Evolutionary conservation across 2,329 filamentous ascomycete species (phyloP), one percentile per base, ranked within the genome.

Genomic region (Sphaerulina vaccinii): DNA sequence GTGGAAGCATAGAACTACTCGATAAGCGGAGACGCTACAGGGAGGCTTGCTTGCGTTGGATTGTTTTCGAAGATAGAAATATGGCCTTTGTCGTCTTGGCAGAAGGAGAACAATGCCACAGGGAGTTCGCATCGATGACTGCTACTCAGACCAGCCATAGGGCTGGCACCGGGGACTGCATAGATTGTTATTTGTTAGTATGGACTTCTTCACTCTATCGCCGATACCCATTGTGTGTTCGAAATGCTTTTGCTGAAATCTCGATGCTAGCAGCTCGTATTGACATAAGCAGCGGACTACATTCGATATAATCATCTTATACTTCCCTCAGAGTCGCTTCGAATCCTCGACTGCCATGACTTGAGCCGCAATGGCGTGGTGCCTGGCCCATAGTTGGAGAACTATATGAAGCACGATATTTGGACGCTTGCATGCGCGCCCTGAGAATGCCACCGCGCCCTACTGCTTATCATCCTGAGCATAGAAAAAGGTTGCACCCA

Each of bases 401-500:
- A n/a, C n/a, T n/a, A n/a, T n/a, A n/a, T n/a, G n/a, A n/a, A n/a
- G n/a, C n/a, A n/a, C n/a, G n/a, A n/a, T n/a, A n/a, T n/a, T n/a
- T n/a, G n/a, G n/a, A n/a, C n/a, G n/a, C n/a, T n/a, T n/a, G n/a
- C n/a, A n/a, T n/a, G n/a, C n/a, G n/a, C n/a, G n/a, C n/a, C n/a
- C n/a, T n/a, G 27, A 32, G 10, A 32, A 32, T 11, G 5, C 5
- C 27, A 32, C 5, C 8, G 7, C 27, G 27, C 16, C 5, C 51
- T 54, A 78, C 67, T 79, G 75, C 65, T 77, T 72, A 60, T 76
- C 70, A 51, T 79, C 71, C 64, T 75, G 61, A 40, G 73, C 64
- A 57, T 77, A 76, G 35, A 78, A 65, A 51, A 77, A 78, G 49
- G 76, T 76, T 9, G 69, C 71, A 40, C 65, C 76, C 53, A 80